Base-by-base conservation (phyloP, 495 filamentous ascomycete genomes). In the Neurospora sp. region DNA sequence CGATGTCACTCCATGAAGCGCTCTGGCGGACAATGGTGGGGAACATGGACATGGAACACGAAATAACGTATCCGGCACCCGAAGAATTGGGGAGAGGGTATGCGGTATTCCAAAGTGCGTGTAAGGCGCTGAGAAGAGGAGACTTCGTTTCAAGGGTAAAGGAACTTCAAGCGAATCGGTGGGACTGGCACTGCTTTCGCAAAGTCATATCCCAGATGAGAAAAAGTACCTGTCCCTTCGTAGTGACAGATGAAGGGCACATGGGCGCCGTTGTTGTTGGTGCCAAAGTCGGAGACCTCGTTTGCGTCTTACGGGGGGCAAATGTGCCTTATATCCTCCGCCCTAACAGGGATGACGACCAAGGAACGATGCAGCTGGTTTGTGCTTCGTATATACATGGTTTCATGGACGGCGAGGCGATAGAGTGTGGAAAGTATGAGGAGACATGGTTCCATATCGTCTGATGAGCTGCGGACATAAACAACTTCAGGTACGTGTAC, bases 191-290 rank as follows among this genome's bases (percentile, higher is more conserved):
- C 0, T 0, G 18, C 16, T 8, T 18, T 0, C 1, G 8, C 14
- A 0, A 44, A 0, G 7, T 44, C 42, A 0, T 8, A 3, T 0
- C 0, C 12, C 42, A 2, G 5, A 0, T 44, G 14, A 6, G 1
- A 8, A 44, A n/a, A 18, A n/a, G 5, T 8, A 8, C 2, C 0
- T n/a, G 5, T 44, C 16, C 42, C 0, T 44, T 44, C 8, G 42
- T 44, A n/a, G 18, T 44, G 18, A 44, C 42, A 44, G 7, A 44
- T 8, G 42, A 3, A n/a, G 12, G 12, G 42, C 42, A 44, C 42
- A 44, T 44, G 42, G 42, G 42, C 2, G 18, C 18, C 14, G 42
- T 18, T 6, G 5, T 44, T n/a, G 5, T 16, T 7, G 42, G 16
- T n/a, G 42, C 18, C 42, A 1, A 44, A 44, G 18, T 44, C 18